phyloP scores from a whole-genome alignment of 2,329 filamentous ascomycete genomes.

The Colletotrichum salicis region DNA sequence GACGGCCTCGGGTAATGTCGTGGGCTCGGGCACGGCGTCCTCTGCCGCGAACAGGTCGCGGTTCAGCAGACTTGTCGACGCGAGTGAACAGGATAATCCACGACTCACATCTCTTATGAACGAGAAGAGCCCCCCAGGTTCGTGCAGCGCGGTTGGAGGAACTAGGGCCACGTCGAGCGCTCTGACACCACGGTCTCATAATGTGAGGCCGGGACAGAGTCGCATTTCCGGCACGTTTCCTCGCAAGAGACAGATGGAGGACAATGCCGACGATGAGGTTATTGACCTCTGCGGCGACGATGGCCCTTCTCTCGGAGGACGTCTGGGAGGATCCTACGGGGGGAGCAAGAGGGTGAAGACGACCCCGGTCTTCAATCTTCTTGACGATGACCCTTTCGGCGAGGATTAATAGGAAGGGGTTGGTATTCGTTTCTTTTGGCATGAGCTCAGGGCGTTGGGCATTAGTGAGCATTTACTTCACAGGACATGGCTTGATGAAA shows the following conservation, averaged over 20 bases:
- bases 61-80: conserved; percentile 1
- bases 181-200: conserved; percentile 10
- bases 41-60: neutral
- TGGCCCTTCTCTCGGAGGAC: neutral
- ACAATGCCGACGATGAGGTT: conserved; percentile 10
- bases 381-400: conserved; percentile 31
- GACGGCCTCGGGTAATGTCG: conserved; percentile 1
- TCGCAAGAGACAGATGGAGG: conserved; percentile 17
- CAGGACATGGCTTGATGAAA: neutral
- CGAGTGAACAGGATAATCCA: conserved; percentile 8
- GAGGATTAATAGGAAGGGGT: conserved; percentile 2
- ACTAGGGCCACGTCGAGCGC: neutral
- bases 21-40: conserved; percentile 16
- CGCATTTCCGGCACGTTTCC: neutral
- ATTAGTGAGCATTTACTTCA: neutral
- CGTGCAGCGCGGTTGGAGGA: neutral
- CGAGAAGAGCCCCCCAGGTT: neutral
- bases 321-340: no score
- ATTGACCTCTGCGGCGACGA: conserved; percentile 27
- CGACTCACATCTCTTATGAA: neutral
- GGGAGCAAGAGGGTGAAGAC: conserved; percentile 15
- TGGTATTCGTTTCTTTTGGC: neutral
- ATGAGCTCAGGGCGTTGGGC: neutral
- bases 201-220: neutral
- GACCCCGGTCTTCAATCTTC: neutral